phyloP scores from a whole-genome alignment of 2,329 filamentous ascomycete species.

The Graphiopsis chlorocephala region DNA sequence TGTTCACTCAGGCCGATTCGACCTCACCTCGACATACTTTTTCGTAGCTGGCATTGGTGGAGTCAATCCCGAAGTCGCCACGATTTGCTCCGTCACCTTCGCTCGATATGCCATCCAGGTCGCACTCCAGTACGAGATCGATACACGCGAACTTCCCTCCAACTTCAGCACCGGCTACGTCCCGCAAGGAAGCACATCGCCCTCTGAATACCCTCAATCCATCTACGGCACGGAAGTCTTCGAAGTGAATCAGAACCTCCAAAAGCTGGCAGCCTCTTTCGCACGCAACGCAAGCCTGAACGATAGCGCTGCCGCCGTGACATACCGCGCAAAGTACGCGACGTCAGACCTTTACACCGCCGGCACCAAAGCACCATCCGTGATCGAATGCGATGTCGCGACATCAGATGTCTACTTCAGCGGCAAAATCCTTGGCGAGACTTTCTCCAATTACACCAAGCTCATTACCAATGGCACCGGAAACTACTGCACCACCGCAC shows the following conservation, averaged over 20 bases:
- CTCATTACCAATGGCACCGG: slow-evolving; percentile 67
- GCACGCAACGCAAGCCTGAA: slow-evolving; percentile 37
- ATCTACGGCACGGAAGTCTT: slow-evolving; percentile 46
- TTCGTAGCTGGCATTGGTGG: slow-evolving; percentile 70
- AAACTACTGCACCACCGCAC: slow-evolving; percentile 67
- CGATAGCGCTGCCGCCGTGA: slow-evolving; percentile 36
- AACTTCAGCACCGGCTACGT: slow-evolving; percentile 69
- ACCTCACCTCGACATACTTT: slow-evolving; percentile 68
- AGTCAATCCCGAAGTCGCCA: slow-evolving; percentile 66
- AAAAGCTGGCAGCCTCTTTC: slow-evolving; percentile 34
- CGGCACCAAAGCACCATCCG: slow-evolving; percentile 49
- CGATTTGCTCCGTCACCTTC: slow-evolving; percentile 65
- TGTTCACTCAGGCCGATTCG: slow-evolving; percentile 62
- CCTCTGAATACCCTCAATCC: slow-evolving; percentile 42
- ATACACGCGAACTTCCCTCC: slow-evolving; percentile 63
- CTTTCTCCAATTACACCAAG: slow-evolving; percentile 63
- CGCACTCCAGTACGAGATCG: slow-evolving; percentile 72
- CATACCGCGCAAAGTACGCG: slow-evolving; percentile 39
- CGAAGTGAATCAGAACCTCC: slow-evolving; percentile 40
- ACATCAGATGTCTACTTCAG: slow-evolving; percentile 73
- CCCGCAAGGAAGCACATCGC: slow-evolving; percentile 56
- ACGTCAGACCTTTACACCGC: slow-evolving; percentile 46
- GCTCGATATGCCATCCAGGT: slow-evolving; percentile 70
- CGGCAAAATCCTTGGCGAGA: slow-evolving; percentile 58
- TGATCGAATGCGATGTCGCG: slow-evolving; percentile 64